Base-by-base conservation (phyloP, 140 eudicot genomes). In the Stevia rebaudiana region DNA sequence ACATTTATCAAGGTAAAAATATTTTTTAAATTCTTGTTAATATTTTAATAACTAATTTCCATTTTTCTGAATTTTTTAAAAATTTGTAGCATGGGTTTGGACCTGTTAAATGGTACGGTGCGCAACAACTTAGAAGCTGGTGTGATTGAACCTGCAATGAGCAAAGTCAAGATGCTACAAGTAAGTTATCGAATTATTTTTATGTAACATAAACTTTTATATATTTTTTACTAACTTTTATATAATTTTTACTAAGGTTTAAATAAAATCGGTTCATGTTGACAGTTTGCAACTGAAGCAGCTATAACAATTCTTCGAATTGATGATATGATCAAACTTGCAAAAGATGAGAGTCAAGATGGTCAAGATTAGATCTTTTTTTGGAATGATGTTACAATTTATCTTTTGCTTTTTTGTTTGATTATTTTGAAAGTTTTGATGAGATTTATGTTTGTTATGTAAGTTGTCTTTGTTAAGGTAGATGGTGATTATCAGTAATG, bases 101-200 rank as follows among this genome's bases (percentile, higher is more conserved):
- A 92, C 80, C 75, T 92, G n/a, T 60, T 78, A 79, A 92, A 85
- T 82, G 98, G 98, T 58, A 65, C 76, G 6, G 82, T 92, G 3
- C 84, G 98, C 11, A 92, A 92, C 79, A 92, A 92, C 74, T 80
- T 92, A 54, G 98, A 92, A 76, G 98, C 96, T 30, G 98, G 98
- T 13, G 98, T 92, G 8, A 88, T 92, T 48, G 98, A 92, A 66
- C 98, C 98, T 64, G 95, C 96, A 71, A 92, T 92, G 98, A 92
- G 98, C 86, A 92, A 92, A 85, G 94, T 88, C 11, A 92, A 92
- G 86, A 92, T 92, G 44, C 82, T 92, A 39, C 96, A 88, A 91
- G 96, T 88, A 68, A 49, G 36, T 28, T 39, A 33, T 6, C 16
- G 10, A 21, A 15, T 2, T 46, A 37, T 5, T n/a, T 50, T 5